Evolutionary conservation across 225 moss, liverwort and hornwort genomes (phyloP).

Genomic region (Rhytidiadelphus loreus): DNA sequence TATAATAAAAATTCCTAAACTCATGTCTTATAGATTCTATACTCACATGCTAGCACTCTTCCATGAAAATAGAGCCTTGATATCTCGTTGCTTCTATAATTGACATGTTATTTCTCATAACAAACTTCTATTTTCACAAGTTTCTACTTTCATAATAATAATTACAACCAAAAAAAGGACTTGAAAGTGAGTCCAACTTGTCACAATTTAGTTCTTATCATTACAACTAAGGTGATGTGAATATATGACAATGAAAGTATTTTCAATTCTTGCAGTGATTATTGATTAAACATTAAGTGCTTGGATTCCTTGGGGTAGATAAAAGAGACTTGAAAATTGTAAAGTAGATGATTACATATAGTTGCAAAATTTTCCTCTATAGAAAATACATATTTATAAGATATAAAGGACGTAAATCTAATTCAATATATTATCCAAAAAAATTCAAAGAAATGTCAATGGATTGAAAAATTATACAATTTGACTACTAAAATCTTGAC

Average conservation of each 20-base stretch:
- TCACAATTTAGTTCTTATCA: too few species aligned
- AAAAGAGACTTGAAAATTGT: neutral
- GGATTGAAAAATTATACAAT: neutral
- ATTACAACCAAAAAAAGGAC: too few species aligned
- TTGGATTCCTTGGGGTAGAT: neutral
- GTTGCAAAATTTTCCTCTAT: neutral
- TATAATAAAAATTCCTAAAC: too few species aligned
- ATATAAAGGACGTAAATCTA: fast-evolving
- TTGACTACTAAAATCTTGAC: neutral
- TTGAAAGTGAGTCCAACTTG: too few species aligned
- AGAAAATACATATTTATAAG: fast-evolving
- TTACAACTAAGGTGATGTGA: too few species aligned
- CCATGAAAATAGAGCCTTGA: too few species aligned
- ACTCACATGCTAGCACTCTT: too few species aligned
- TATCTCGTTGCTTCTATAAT: too few species aligned
- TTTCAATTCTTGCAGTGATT: too few species aligned
- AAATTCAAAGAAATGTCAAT: neutral
- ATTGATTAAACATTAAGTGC: fast-evolving
- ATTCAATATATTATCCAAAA: neutral
- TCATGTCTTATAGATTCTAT: too few species aligned
- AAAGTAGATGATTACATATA: neutral
- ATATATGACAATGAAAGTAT: too few species aligned
- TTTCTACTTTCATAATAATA: neutral
- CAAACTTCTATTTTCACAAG: neutral
- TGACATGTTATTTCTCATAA: too few species aligned